Conservation (phyloP, 805 yeast genomes). For the Cyberlindnera xishuangbannaensis region DNA sequence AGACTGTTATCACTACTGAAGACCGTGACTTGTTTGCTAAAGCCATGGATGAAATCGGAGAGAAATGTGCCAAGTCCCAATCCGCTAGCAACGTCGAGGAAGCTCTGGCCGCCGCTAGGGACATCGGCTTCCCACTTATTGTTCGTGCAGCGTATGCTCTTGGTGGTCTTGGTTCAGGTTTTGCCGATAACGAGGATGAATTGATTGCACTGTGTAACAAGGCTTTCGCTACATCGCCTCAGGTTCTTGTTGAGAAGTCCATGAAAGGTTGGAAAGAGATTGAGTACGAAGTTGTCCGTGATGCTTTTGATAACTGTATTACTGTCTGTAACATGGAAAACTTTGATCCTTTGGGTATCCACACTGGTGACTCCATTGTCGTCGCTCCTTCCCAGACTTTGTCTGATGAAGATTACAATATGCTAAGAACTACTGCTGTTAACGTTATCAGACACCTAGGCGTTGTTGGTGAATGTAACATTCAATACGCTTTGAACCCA, state of each 20-base stretch:
- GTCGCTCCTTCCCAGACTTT: slow-evolving; percentile 98
- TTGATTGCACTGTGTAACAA: slow-evolving; percentile 55
- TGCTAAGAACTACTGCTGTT: slow-evolving; percentile 96
- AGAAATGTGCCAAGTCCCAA: slow-evolving; percentile 90
- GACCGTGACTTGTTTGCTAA: slow-evolving; percentile 94
- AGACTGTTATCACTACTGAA: slow-evolving; percentile 94
- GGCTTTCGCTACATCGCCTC: slow-evolving; percentile 91
- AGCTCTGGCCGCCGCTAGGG: slow-evolving; percentile 80
- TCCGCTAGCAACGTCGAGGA: slow-evolving; percentile 88
- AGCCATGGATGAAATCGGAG: slow-evolving; percentile 92
- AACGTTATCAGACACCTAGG: slow-evolving; percentile 96
- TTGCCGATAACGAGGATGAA: slow-evolving; percentile 80
- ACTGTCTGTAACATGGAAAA: slow-evolving; percentile 99
- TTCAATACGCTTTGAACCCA: slow-evolving; percentile 94
- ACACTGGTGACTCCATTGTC: slow-evolving; percentile 98
- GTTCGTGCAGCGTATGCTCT: slow-evolving; percentile 96
- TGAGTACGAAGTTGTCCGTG: slow-evolving; percentile 97
- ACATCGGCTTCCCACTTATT: slow-evolving; percentile 91
- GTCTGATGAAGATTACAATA: slow-evolving; percentile 95
- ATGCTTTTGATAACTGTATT: slow-evolving; percentile 92
- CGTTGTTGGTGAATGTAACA: slow-evolving; percentile 98
- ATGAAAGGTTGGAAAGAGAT: slow-evolving; percentile 99
- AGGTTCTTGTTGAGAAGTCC: slow-evolving; percentile 92
- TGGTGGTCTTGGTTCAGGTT: slow-evolving; percentile 98
- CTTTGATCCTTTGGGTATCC: slow-evolving; percentile 96